phyloP scores from a whole-genome alignment of 306 rosid genomes.

The Cucumis cinereus region DNA sequence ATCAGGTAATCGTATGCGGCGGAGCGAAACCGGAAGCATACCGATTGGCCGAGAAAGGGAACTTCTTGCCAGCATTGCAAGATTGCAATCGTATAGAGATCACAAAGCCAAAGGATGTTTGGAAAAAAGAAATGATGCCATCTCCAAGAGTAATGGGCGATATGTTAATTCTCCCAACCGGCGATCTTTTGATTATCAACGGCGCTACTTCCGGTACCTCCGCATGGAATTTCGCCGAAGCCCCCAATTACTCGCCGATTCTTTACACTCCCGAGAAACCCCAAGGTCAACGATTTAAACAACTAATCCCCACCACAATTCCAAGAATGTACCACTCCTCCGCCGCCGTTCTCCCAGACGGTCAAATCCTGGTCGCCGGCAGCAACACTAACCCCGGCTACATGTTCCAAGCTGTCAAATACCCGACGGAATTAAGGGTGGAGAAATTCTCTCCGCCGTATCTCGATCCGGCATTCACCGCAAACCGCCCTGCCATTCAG shows the following conservation, averaged over 20 bases:
- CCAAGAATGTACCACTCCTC: conserved; percentile 84
- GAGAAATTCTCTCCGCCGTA: conserved; percentile 75
- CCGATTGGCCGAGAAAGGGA: conserved; percentile 10
- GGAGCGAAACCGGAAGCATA: conserved; percentile 48
- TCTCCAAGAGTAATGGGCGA: conserved; percentile 69
- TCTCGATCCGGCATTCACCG: conserved; percentile 15
- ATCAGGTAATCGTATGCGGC: conserved; percentile 52
- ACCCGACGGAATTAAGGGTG: conserved; percentile 59
- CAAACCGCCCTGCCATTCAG: conserved; percentile 21
- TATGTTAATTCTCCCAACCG: conserved; percentile 46
- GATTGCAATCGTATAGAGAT: conserved; percentile 49
- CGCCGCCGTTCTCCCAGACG: conserved; percentile 55
- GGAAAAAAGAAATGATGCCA: conserved; percentile 64
- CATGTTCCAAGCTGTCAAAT: conserved; percentile 14
- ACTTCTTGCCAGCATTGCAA: conserved; percentile 29
- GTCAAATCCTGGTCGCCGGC: conserved; percentile 58
- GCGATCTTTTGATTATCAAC: conserved; percentile 55
- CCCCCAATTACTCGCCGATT: conserved; percentile 38
- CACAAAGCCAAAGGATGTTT: conserved; percentile 28
- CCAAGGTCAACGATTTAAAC: conserved; percentile 24
- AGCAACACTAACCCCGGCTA: conserved; percentile 73
- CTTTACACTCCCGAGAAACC: conserved; percentile 33
- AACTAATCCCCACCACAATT: conserved; percentile 13
- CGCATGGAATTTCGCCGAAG: conserved; percentile 68
- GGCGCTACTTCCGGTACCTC: conserved; percentile 65